Evolutionary conservation across 495 filamentous ascomycete genomes (phyloP).

Genomic region (Xylaria palmicola): DNA sequence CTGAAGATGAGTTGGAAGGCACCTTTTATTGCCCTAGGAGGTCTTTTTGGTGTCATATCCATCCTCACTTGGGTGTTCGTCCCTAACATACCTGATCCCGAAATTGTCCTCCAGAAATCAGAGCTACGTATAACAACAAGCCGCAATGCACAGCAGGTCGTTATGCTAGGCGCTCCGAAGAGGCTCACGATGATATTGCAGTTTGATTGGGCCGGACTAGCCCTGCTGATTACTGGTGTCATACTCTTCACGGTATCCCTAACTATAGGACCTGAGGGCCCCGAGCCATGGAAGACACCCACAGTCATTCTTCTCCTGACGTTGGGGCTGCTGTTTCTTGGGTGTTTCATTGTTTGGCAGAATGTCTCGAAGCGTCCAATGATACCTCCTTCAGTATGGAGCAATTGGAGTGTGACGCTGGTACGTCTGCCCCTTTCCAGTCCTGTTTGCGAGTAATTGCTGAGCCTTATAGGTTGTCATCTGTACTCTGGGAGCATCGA

Average conservation of each 20-base stretch:
- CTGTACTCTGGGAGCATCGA: conserved; percentile 30
- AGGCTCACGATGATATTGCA: conserved; percentile 32
- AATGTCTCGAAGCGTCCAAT: conserved; percentile 31
- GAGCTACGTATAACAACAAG: conserved; percentile 46
- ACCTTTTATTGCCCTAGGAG: conserved; percentile 55
- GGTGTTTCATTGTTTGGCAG: conserved; percentile 57
- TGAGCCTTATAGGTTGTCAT: conserved; percentile 25
- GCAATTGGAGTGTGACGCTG: conserved; percentile 33
- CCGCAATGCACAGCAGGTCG: conserved; percentile 54
- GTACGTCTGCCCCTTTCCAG: conserved; percentile 16
- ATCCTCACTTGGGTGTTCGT: conserved; percentile 26
- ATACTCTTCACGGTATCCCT: conserved; percentile 33
- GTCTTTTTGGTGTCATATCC: conserved; percentile 40
- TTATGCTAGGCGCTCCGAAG: conserved; percentile 49
- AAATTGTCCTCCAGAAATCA: conserved; percentile 13
- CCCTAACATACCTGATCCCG: conserved; percentile 24
- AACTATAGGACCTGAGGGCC: conserved; percentile 33
- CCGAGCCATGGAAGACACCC: conserved; percentile 56
- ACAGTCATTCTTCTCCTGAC: conserved; percentile 58
- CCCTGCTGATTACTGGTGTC: conserved; percentile 32
- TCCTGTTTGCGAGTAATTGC: not conserved
- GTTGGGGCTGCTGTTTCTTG: conserved; percentile 51
- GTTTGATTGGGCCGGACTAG: conserved; percentile 36
- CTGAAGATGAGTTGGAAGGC: conserved; percentile 58
- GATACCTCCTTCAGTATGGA: conserved; percentile 35